A percentile compares a stretch with the other conserved stretches of the same genome.
Conservation (phyloP, 768 basidiomycete genomes). For the Kwoniella europaea region DNA sequence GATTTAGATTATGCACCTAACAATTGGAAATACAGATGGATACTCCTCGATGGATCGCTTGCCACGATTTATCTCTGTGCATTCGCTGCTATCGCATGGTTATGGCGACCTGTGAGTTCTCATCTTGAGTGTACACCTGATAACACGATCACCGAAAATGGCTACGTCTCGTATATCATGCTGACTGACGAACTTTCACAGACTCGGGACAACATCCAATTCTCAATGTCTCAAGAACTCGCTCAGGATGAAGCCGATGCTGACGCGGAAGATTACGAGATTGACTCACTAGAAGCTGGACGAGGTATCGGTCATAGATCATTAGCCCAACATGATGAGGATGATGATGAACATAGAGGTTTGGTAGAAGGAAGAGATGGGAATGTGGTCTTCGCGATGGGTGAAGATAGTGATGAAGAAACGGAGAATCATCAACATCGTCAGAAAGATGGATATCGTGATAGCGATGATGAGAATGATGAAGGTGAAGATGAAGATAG, state of each 20-base stretch:
- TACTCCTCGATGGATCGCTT: conserved; percentile 94
- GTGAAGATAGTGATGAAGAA: conserved; percentile 55
- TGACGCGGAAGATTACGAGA: conserved; percentile 50
- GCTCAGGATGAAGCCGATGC: conserved; percentile 66
- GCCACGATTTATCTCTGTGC: conserved; percentile 82
- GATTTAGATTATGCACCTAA: conserved; percentile 82
- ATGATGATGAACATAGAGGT: conserved; percentile 26
- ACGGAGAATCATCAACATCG: conserved; percentile 23
- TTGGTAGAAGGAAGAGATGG: conserved; percentile 27
- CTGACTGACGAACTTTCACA: conserved; percentile 17
- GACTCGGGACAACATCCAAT: conserved; percentile 59
- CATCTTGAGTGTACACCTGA: conserved; percentile 29
- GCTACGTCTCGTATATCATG: background rate
- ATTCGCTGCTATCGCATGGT: conserved; percentile 79
- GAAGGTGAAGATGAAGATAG: conserved; percentile 29
- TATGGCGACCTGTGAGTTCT: conserved; percentile 77
- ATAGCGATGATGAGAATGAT: conserved; percentile 28
- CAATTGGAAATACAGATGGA: conserved; percentile 90
- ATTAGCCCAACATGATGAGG: conserved; percentile 62
- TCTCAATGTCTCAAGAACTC: conserved; percentile 95
- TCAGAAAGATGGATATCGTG: conserved; percentile 29
- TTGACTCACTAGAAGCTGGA: conserved; percentile 40
- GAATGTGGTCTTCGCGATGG: conserved; percentile 52
- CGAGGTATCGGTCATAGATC: conserved; percentile 70
- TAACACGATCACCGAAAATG: too few species aligned